Evolutionary conservation across 164 flowering plant species (phyloP), one percentile per base, ranked within the genome.

Genomic region (Tinospora cordifolia): DNA sequence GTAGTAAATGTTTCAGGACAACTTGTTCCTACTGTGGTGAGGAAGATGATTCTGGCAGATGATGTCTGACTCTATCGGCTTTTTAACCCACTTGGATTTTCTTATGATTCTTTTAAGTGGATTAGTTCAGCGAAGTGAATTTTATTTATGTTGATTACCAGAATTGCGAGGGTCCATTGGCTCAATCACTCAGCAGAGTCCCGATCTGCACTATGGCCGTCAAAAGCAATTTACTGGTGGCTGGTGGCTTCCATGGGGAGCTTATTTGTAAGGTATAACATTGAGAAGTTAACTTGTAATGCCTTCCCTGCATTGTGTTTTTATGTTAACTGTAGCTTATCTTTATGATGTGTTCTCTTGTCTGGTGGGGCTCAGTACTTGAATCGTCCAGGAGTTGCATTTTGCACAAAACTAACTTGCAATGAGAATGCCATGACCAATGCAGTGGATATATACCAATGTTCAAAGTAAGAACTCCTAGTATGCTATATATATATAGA

Each of bases 221-320:
- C 47, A 88, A 87, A 71, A 90, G 91, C 25, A 82, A 90, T 72
- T 73, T 93, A 60, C 49, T 90, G 83, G 97, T 84, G 5, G 94
- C 93, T 22, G 98, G 98, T 70, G 98, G 98, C 39, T 91, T 91
- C 73, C 92, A 83, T n/a, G 98, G 98, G 69, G 98, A 93, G 79
- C 94, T 93, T 21, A 83, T 93, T 49, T 90, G 93, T 80, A 93
- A 93, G 98, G 98, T 93, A 84, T 15, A 30, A 6, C 2, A 38
- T 25, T n/a, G 3, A 36, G 6, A 62, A 25, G 27, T 27, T 40
- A 17, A 15, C 21, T 27, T 11, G 36, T 41, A 44, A 22, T 38
- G 59, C 34, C 21, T 34, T 19, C 49, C 21, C 12, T 64, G 46
- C 34, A n/a, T 25, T 24, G 1, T 44, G 14, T 38, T 34, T 34